Base-by-base conservation (phyloP, 371 early-diverging fungal genomes). In the Chytridium lagenaria region DNA sequence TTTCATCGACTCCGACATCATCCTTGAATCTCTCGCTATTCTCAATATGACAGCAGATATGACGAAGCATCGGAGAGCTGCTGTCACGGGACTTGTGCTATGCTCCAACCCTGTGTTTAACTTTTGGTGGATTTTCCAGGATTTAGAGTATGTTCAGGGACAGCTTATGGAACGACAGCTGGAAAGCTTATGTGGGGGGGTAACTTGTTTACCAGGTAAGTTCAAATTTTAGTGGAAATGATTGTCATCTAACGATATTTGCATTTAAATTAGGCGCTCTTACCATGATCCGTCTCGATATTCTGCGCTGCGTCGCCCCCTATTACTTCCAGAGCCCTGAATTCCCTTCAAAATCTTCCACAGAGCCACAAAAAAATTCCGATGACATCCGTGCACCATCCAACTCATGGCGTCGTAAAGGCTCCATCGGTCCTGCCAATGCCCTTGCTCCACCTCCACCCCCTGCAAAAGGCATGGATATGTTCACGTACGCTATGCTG, bases 1-100 rank as follows among this genome's bases (percentile, higher is more conserved):
- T 39, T 81, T 83, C 40, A 75, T 83, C 26, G 85, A 85, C 74
- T 82, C 83, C 30, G 85, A 85, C 69, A 83, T 79, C 30, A 40
- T 81, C 0, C 39, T 85, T n/a, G 73, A 79, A 19, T 36, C 61
- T 0, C 30, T 34, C 7, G 61, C 61, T 16, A 36, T 61, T 15
- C 10, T 3, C 10, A 34, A 7, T 2, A 61, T 61, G 61, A 34
- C 61, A 7, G 23, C 5, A 15, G 61, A 61, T 3, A 31, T 61
- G 30, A 23, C 23, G 19, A 36, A 7, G 7, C 3, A 61, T 26
- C 34, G 36, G 10, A 61, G 26, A 23, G 30, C 61, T 5, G 55
- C 70, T 12, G 33, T 69, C 15, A 57, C 59, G 1, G 70, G 70
- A 31, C 36, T 69, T 1, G n/a, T 69, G 28, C 55, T 57, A 19